These are phyloP conservation scores for Tolypocladium ophioglossoides DNA, from an alignment of 2,329 filamentous ascomycete species.

Conservation along the genomic window DNA sequence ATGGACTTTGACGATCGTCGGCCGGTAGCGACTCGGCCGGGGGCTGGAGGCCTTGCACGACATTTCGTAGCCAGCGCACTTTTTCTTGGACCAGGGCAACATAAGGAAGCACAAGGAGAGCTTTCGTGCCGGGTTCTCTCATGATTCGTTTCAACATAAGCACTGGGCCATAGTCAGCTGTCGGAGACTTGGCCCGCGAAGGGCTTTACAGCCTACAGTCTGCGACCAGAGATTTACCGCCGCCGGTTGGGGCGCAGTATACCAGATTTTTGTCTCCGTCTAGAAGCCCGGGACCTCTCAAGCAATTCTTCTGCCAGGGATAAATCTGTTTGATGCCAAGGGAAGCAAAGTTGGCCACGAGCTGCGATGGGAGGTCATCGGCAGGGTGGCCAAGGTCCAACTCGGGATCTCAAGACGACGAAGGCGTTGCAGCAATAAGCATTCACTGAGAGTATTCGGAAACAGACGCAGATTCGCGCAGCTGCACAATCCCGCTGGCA, in stretches of 20 bases:
- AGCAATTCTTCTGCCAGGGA: constrained; percentile 68
- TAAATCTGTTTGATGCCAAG: constrained; percentile 67
- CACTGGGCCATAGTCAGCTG: constrained; percentile 28
- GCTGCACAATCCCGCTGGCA: constrained; percentile 36
- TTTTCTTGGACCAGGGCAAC: constrained; percentile 75
- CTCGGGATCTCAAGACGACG: constrained; percentile 37
- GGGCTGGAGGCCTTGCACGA: constrained; percentile 42
- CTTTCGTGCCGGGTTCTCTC: constrained; percentile 53
- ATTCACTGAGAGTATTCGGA: constrained; percentile 50
- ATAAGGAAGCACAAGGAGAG: constrained; percentile 64
- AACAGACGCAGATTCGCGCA: constrained; percentile 11
- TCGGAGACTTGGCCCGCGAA: neutral
- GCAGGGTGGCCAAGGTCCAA: constrained; percentile 51
- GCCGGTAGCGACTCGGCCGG: constrained; percentile 17
- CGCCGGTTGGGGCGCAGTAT: constrained; percentile 71
- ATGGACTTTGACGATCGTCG: constrained; percentile 29
- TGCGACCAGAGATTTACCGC: constrained; percentile 67
- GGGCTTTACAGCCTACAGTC: constrained; percentile 28
- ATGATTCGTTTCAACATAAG: constrained; percentile 63
- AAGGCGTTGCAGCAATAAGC: constrained; percentile 41
- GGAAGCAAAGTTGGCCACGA: constrained; percentile 53
- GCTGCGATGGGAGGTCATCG: constrained; percentile 49
- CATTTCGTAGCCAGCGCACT: constrained; percentile 58
- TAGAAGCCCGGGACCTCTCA: constrained; percentile 56
- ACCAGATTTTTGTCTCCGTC: constrained; percentile 58